A percentile compares a stretch with the other conserved stretches of the same genome.
phyloP scores from a whole-genome alignment of 768 basidiomycete species.

The Serendipita indica region DNA sequence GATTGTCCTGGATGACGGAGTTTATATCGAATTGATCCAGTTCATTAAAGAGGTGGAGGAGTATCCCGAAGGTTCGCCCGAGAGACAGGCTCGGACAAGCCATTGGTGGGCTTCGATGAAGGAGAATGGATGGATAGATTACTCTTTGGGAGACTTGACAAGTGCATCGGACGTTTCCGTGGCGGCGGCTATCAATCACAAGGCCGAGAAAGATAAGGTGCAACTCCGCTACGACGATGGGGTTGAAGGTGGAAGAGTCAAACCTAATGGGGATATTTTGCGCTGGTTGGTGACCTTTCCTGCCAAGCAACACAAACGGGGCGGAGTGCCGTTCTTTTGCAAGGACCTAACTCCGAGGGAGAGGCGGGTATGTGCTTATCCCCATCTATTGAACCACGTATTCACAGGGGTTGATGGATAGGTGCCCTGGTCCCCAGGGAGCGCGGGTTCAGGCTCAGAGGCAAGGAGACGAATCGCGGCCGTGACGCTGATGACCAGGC shows the following conservation, averaged over 20 bases:
- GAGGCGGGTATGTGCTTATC: slow-evolving; percentile 24
- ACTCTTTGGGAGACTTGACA: slow-evolving; percentile 40
- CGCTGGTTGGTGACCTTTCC: slow-evolving; percentile 44
- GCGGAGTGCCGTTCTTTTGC: slow-evolving; percentile 53
- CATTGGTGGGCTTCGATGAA: slow-evolving; percentile 40
- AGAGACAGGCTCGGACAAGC: slow-evolving; percentile 28
- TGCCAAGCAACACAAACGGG: slow-evolving; percentile 12
- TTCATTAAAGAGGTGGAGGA: slow-evolving; percentile 39
- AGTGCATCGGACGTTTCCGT: slow-evolving; percentile 23
- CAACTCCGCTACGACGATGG: slow-evolving; percentile 29
- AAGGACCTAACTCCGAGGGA: slow-evolving; percentile 51
- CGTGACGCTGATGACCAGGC: neutral
- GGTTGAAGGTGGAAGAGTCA: slow-evolving; percentile 37
- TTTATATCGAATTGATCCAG: slow-evolving; percentile 54
- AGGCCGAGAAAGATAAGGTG: neutral
- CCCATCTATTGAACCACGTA: neutral
- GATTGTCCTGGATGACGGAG: slow-evolving; percentile 43
- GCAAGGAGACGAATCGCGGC: neutral
- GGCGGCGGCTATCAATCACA: slow-evolving; percentile 23
- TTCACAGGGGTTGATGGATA: neutral
- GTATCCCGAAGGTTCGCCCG: slow-evolving; percentile 38
- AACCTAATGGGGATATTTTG: slow-evolving; percentile 39
- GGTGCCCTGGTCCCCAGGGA: neutral
- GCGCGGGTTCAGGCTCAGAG: neutral
- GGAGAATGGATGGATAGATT: slow-evolving; percentile 52